Base-by-base conservation (phyloP, 2,329 filamentous ascomycete species). In the Fusarium brevicatenulatum region DNA sequence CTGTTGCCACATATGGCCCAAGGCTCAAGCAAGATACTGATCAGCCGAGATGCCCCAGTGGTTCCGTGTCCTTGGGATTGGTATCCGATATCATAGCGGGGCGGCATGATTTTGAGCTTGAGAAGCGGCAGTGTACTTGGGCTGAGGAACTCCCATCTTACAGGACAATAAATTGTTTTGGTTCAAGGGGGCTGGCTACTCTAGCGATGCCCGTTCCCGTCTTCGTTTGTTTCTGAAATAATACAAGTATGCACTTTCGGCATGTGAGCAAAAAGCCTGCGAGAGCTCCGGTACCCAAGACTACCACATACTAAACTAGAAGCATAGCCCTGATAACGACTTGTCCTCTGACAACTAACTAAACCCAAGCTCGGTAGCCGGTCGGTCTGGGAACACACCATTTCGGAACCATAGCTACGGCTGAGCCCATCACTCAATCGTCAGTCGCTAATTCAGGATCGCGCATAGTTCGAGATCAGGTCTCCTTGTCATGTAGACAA, bases 1-100 rank as follows among this genome's bases (percentile, higher is more conserved):
- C 43, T 39, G 36, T 64, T n/a, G 49, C 30, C 49, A 42, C 49
- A 62, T 28, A 63, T 43, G 59, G n/a, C 39, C 50, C 56, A 23
- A 61, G 46, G 55, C 63, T 59, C 34, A 42, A 28, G 34, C 40
- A 50, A 67, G 56, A 64, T 56, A 49, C 52, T 40, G 62, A 54
- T 50, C 58, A 75, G 43, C 40, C 57, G 39, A 63, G 46, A 73
- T 73, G 39, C 42, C 59, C 60, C 50, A 66, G 66, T 34, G 55
- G 62, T 74, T 71, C 74, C 63, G 52, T 47, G 46, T 63, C 47
- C 66, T 72, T 76, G 73, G 73, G 60, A 74, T 64, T 64, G 50
- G 58, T 46, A 56, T 63, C 59, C 50, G 55, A 53, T 54, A 64
- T 56, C 49, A 65, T 59, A 64, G 71, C 58, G 62, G 66, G 66